Evolutionary conservation across 2,329 filamentous ascomycete species (phyloP).

Genomic region (Cyphellophora attinorum): DNA sequence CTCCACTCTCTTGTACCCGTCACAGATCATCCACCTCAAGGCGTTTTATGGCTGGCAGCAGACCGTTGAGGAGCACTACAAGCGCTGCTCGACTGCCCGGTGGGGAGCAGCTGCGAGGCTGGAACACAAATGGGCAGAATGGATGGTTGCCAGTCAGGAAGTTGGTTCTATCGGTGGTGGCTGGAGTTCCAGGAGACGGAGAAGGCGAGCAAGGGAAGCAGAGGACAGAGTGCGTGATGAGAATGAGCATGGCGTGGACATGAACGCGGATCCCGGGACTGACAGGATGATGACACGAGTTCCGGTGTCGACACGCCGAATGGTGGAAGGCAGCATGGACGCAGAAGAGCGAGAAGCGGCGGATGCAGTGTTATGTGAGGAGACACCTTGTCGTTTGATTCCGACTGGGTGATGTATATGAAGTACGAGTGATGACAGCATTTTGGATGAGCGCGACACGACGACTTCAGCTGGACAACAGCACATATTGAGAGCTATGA

Average conservation of each 20-base stretch:
- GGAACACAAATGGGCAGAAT: constrained; percentile 85
- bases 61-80: constrained; percentile 87
- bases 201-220: constrained; percentile 71
- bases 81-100: constrained; percentile 71
- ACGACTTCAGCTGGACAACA: too few species aligned
- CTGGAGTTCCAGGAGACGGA: constrained; percentile 55
- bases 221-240: constrained; percentile 72
- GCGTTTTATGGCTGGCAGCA: constrained; percentile 94
- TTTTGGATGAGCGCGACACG: too few species aligned
- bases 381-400: too few species aligned
- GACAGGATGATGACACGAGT: constrained; percentile 21
- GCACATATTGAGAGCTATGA: too few species aligned
- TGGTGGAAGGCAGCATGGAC: constrained; percentile 32
- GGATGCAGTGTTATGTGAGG: constrained; percentile 57
- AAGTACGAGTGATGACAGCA: too few species aligned
- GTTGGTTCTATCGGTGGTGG: constrained; percentile 53
- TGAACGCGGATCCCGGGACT: constrained; percentile 19
- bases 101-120: constrained; percentile 64
- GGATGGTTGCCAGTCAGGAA: constrained; percentile 87
- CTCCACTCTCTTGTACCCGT: constrained; percentile 49
- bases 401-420: too few species aligned
- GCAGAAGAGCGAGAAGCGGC: constrained; percentile 55
- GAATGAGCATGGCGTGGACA: constrained; percentile 51
- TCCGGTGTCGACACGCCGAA: constrained; percentile 20
- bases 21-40: constrained; percentile 75